These are phyloP conservation scores for Leccinum barrowsii DNA, from an alignment of 768 basidiomycete genomes.

Conservation along the genomic window DNA sequence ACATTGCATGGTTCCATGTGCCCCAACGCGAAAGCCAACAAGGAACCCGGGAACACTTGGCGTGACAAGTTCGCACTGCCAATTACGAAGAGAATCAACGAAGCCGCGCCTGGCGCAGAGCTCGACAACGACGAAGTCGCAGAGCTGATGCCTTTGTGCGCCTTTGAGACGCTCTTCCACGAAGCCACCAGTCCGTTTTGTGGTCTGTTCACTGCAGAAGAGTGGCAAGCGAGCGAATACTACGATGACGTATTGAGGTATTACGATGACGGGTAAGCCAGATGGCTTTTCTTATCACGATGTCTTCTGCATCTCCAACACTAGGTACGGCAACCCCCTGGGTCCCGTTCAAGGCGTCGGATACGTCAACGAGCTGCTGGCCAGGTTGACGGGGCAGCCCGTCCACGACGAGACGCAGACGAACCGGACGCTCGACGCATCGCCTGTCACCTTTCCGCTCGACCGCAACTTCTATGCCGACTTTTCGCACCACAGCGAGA, in stretches of 20 bases:
- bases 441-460: slow-evolving; percentile 70
- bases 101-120: slow-evolving; percentile 57
- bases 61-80: slow-evolving; percentile 48
- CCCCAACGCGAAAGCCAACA: slow-evolving; percentile 47
- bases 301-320: neutral
- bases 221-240: slow-evolving; percentile 69
- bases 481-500: slow-evolving; percentile 85
- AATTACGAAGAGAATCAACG: slow-evolving; percentile 58
- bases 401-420: slow-evolving; percentile 73
- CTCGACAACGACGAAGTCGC: slow-evolving; percentile 53
- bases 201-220: slow-evolving; percentile 55
- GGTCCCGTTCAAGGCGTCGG: slow-evolving; percentile 83
- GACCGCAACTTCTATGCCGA: slow-evolving; percentile 67
- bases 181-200: slow-evolving; percentile 64
- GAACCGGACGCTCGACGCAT: slow-evolving; percentile 66
- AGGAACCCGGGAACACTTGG: slow-evolving; percentile 49
- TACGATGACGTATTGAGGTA: slow-evolving; percentile 72
- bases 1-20: slow-evolving; percentile 70
- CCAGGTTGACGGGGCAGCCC: slow-evolving; percentile 62
- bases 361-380: slow-evolving; percentile 83
- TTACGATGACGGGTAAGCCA: slow-evolving; percentile 65
- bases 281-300: neutral
- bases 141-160: slow-evolving; percentile 68
- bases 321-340: slow-evolving; percentile 62
- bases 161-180: slow-evolving; percentile 66